Evolutionary conservation across 2,329 filamentous ascomycete species (phyloP).

Genomic region (Ophiobolus disseminans): DNA sequence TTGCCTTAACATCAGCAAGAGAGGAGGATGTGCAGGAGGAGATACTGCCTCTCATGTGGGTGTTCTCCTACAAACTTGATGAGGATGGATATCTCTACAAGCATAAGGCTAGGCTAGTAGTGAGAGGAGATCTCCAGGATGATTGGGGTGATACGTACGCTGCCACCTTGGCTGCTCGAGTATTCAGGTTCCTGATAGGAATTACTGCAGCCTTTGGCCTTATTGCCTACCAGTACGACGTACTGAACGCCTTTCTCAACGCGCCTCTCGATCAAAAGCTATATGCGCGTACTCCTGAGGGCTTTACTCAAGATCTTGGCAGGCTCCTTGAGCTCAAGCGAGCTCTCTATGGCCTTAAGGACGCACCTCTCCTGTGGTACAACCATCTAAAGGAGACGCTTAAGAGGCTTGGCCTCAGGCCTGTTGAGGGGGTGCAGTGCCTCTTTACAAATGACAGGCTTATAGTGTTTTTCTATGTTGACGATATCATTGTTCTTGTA

Average conservation of each 20-base stretch:
- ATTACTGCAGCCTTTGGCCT: constrained; percentile 28
- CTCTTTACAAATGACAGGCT: background rate
- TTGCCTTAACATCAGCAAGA: background rate
- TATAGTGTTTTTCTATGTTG: constrained; percentile 19
- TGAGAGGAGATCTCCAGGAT: constrained; percentile 21
- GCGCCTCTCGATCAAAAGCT: constrained; percentile 10
- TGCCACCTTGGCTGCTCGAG: constrained; percentile 21
- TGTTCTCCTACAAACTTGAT: constrained; percentile 20
- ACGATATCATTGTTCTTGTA: constrained; percentile 18
- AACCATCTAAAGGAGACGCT: constrained; percentile 12
- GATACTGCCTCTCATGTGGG: constrained; percentile 7
- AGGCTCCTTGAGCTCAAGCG: constrained; percentile 12
- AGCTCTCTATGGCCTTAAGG: constrained; percentile 32
- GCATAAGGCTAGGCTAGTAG: constrained; percentile 18
- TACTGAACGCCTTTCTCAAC: constrained; percentile 32
- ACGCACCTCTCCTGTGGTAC: constrained; percentile 27
- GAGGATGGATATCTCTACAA: constrained; percentile 17
- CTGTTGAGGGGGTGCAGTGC: background rate
- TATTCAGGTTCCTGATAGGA: constrained; percentile 25
- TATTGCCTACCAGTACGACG: constrained; percentile 24
- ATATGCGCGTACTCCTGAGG: constrained; percentile 20
- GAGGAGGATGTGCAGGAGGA: background rate
- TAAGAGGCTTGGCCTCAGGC: background rate
- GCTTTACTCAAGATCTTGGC: constrained; percentile 10
- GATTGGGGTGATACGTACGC: constrained; percentile 16